These are phyloP conservation scores for Parmelia sp. DNA, from an alignment of 495 filamentous ascomycete genomes.

Conservation along the genomic window DNA sequence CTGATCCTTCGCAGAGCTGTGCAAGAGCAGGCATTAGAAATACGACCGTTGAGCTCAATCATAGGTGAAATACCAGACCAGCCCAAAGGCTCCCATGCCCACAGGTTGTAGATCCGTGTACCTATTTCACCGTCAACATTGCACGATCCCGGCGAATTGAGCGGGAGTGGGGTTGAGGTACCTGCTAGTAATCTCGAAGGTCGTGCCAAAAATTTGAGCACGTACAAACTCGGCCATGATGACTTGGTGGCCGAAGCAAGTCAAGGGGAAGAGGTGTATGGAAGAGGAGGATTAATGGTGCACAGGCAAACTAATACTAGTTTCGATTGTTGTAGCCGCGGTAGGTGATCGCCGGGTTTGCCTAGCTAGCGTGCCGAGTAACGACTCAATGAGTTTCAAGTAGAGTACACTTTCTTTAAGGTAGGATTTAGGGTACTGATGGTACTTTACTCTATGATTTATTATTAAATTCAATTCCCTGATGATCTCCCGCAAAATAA, in stretches of 20 bases:
- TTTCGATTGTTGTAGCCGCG: slow-evolving; percentile 19
- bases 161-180: slow-evolving; percentile 33
- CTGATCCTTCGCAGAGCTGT: slow-evolving; percentile 92
- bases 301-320: slow-evolving; percentile 1
- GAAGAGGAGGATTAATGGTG: neutral
- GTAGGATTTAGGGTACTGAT: too few species aligned
- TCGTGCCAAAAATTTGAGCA: slow-evolving; percentile 98
- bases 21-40: slow-evolving; percentile 19
- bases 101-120: slow-evolving; percentile 98
- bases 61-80: slow-evolving; percentile 69
- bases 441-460: slow-evolving; percentile 5
- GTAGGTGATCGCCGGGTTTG: slow-evolving; percentile 8
- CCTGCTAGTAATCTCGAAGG: slow-evolving; percentile 99
- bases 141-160: slow-evolving; percentile 3
- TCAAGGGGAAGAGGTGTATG: neutral
- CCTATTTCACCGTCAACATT: slow-evolving; percentile 43
- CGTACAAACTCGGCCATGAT: slow-evolving; percentile 97
- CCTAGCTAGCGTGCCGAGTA: slow-evolving; percentile 7
- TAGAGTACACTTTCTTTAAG: too few species aligned
- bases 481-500: slow-evolving; percentile 19
- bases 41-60: slow-evolving; percentile 26
- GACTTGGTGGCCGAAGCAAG: slow-evolving; percentile 21
- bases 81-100: slow-evolving; percentile 96
- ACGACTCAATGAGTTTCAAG: too few species aligned
- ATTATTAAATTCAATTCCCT: slow-evolving; percentile 1